Evolutionary conservation across 1,284 basidiomycete species (phyloP).

Genomic region (Cronartium quercuum): DNA sequence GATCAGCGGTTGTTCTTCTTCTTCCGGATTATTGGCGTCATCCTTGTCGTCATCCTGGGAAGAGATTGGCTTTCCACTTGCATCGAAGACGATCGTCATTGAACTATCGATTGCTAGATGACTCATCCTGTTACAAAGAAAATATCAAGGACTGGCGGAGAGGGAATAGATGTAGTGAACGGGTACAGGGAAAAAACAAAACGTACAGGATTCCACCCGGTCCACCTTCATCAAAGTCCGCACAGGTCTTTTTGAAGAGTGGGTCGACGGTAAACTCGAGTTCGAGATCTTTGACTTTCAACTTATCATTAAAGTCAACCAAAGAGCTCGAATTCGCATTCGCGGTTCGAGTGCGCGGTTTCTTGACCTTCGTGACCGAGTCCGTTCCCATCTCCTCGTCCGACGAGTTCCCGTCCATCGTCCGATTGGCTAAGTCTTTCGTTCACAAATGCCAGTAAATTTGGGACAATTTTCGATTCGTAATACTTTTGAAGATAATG

Average conservation of each 20-base stretch:
- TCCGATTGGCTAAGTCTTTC: slow-evolving; percentile 43
- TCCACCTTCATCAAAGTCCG: slow-evolving; percentile 97
- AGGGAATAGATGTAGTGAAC: slow-evolving; percentile 70
- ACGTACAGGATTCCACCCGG: slow-evolving; percentile 64
- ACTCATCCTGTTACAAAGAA: slow-evolving; percentile 50
- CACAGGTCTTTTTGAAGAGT: slow-evolving; percentile 93
- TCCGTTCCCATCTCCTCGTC: slow-evolving; percentile 57
- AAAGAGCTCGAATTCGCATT: slow-evolving; percentile 53
- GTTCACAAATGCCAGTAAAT: slow-evolving; percentile 55
- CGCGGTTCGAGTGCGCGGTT: slow-evolving; percentile 52
- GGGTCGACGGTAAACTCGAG: slow-evolving; percentile 95
- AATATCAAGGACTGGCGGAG: not conserved
- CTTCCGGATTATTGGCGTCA: slow-evolving; percentile 65
- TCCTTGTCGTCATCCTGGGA: slow-evolving; percentile 54
- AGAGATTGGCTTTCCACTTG: slow-evolving; percentile 54
- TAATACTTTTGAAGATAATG: not conserved
- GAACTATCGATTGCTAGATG: slow-evolving; percentile 67
- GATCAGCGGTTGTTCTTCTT: slow-evolving; percentile 46
- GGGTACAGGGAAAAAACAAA: slow-evolving; percentile 49
- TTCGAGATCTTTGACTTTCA: slow-evolving; percentile 74
- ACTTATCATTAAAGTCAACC: slow-evolving; percentile 70
- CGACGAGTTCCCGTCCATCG: slow-evolving; percentile 54
- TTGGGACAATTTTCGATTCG: slow-evolving; percentile 23
- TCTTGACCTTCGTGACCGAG: slow-evolving; percentile 51
- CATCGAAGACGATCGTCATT: slow-evolving; percentile 89